phyloP scores from a whole-genome alignment of 2,329 filamentous ascomycete genomes.

The Aquanectria penicillioides region DNA sequence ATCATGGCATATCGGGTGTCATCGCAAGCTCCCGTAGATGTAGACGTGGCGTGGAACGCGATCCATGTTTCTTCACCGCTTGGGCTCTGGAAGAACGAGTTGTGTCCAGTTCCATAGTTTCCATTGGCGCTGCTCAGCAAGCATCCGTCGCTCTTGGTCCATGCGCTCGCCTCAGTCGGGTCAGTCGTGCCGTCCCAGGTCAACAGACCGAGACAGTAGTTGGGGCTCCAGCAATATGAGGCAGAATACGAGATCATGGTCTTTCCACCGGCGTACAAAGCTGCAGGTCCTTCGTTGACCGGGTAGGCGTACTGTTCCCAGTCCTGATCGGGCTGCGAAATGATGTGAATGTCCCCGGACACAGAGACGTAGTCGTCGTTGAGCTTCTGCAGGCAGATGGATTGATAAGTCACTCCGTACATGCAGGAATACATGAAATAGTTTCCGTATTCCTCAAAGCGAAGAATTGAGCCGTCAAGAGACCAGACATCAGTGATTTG shows the following conservation, averaged over 20 bases:
- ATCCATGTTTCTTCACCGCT: constrained; percentile 64
- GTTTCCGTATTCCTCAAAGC: constrained; percentile 54
- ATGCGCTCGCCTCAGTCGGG: constrained; percentile 54
- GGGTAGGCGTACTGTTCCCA: constrained; percentile 60
- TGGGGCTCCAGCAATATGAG: constrained; percentile 63
- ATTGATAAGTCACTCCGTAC: constrained; percentile 48
- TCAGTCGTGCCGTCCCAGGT: constrained; percentile 60
- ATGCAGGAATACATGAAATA: constrained; percentile 65
- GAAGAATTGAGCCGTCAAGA: constrained; percentile 63
- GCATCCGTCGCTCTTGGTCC: constrained; percentile 60
- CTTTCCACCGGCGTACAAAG: constrained; percentile 60
- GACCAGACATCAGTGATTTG: constrained; percentile 58
- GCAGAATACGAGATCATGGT: constrained; percentile 63
- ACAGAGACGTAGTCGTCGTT: constrained; percentile 52
- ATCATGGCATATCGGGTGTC: constrained; percentile 62
- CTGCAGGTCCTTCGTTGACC: constrained; percentile 64
- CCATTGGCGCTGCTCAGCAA: constrained; percentile 62
- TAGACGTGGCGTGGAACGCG: constrained; percentile 63
- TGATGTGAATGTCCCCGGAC: constrained; percentile 54
- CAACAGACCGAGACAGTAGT: constrained; percentile 62
- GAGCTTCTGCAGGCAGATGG: constrained; percentile 51
- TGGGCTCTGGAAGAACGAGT: constrained; percentile 65
- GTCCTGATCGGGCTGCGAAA: constrained; percentile 58
- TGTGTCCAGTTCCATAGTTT: constrained; percentile 65
- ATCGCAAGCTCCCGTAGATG: constrained; percentile 59